phyloP scores from a whole-genome alignment of 306 rosid species.

The Boehmeria nivea region DNA sequence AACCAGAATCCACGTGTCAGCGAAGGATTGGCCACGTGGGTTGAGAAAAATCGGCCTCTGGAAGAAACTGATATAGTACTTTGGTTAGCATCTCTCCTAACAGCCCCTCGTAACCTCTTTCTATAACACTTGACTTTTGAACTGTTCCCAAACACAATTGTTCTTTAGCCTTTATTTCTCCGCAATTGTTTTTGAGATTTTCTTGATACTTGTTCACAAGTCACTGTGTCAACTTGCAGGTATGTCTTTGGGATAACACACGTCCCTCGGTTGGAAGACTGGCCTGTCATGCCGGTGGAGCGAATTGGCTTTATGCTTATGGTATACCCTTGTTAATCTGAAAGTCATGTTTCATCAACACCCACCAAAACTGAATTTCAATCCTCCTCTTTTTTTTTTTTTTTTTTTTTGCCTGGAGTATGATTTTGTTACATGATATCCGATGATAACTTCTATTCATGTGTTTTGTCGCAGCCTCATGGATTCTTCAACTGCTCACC shows the following conservation, averaged over 20 bases:
- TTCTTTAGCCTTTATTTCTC: not conserved
- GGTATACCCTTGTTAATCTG: conserved; percentile 33
- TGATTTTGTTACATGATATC: not conserved
- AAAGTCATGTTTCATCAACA: not conserved
- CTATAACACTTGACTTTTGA: not conserved
- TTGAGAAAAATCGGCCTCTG: conserved; percentile 55
- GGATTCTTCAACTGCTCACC: conserved; percentile 93
- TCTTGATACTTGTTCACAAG: not conserved
- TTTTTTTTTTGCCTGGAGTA: too few species aligned
- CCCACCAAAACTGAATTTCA: too few species aligned
- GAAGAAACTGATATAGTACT: conserved; percentile 74
- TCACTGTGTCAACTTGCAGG: conserved; percentile 39
- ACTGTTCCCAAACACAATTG: not conserved
- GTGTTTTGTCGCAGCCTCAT: conserved; percentile 67
- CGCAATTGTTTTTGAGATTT: not conserved
- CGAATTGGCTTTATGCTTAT: conserved; percentile 67
- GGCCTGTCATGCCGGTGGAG: conserved; percentile 98
- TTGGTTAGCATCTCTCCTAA: conserved; percentile 37
- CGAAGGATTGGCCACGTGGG: conserved; percentile 83
- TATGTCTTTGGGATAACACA: conserved; percentile 78
- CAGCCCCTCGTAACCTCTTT: too few species aligned
- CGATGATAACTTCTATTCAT: too few species aligned
- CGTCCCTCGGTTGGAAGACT: conserved; percentile 75
- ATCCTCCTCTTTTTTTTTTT: not conserved
- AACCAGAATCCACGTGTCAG: conserved; percentile 78